A percentile compares a stretch with the other conserved stretches of the same genome.
phyloP scores from a whole-genome alignment of 169 alveolate species.

The Fabrea salina region DNA sequence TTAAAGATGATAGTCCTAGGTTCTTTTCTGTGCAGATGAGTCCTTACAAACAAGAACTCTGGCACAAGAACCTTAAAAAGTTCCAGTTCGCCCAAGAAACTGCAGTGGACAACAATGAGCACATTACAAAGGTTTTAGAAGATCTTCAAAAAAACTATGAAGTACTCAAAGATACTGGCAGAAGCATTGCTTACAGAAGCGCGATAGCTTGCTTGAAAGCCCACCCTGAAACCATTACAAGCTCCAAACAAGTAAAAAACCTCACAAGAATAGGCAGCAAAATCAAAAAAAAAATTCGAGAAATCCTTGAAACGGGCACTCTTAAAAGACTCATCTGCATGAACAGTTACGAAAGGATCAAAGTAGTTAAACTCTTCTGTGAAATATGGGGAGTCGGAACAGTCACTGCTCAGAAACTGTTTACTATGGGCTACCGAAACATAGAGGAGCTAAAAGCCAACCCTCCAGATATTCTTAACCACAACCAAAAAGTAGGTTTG shows the following conservation, averaged over 20 bases:
- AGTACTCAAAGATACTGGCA: conserved; percentile 60
- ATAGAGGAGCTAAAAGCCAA: conserved; percentile 67
- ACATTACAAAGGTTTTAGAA: conserved; percentile 21
- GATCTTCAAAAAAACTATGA: neutral
- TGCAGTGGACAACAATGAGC: conserved; percentile 10
- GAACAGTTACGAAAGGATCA: conserved; percentile 53
- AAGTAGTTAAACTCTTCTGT: conserved; percentile 46
- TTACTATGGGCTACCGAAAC: conserved; percentile 65
- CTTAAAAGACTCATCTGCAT: conserved; percentile 57
- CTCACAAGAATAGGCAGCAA: conserved; percentile 72
- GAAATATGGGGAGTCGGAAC: conserved; percentile 89
- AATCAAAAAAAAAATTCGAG: conserved; percentile 69
- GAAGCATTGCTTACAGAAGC: conserved; percentile 72
- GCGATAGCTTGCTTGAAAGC: conserved; percentile 63
- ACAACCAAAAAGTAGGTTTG: conserved; percentile 70
- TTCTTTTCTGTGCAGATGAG: neutral
- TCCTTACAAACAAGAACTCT: neutral
- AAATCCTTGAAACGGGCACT: conserved; percentile 74
- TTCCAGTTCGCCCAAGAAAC: no score
- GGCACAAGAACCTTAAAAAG: neutral
- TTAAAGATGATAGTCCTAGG: neutral
- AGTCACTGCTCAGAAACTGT: conserved; percentile 70
- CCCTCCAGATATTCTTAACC: conserved; percentile 41
- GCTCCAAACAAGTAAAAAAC: conserved; percentile 56
- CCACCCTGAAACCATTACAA: conserved; percentile 53